These are phyloP conservation scores for Babjeviella inositovora DNA, from an alignment of 805 yeast species.

Conservation along the genomic window DNA sequence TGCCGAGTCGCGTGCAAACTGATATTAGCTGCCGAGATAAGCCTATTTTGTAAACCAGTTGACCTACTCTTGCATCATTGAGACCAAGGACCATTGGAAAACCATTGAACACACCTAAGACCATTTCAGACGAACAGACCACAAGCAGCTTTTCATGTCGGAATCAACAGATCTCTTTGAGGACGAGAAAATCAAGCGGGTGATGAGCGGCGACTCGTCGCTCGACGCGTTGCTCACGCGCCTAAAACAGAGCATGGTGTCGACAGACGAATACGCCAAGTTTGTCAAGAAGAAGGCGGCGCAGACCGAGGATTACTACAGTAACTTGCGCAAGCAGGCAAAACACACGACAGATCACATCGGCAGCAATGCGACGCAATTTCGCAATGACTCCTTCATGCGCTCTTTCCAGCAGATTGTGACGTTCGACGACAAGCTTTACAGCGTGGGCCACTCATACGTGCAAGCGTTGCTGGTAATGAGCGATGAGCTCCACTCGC, in stretches of 20 bases:
- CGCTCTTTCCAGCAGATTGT: conserved; percentile 51
- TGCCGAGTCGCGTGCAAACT: no score
- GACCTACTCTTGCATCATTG: no score
- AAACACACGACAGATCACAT: conserved; percentile 32
- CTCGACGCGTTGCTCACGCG: conserved; percentile 57
- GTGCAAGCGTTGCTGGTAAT: conserved; percentile 69
- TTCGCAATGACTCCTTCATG: conserved; percentile 53
- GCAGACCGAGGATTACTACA: conserved; percentile 64
- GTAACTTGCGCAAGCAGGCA: conserved; percentile 59
- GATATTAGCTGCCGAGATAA: no score
- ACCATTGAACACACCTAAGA: no score
- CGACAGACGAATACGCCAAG: conserved; percentile 75
- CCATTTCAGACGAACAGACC: no score
- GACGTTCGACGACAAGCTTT: conserved; percentile 61
- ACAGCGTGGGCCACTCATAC: conserved; percentile 56
- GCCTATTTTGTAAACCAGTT: no score
- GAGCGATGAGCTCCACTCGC: conserved; percentile 68
- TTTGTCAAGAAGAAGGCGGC: conserved; percentile 66
- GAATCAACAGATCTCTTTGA: conserved; percentile 20
- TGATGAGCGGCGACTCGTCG: conserved; percentile 59
- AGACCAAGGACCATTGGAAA: no score
- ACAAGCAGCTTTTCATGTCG: no score
- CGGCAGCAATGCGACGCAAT: conserved; percentile 20
- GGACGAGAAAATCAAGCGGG: conserved; percentile 29
- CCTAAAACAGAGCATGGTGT: conserved; percentile 62